A percentile compares a stretch with the other conserved stretches of the same genome.
These are phyloP conservation scores for Claviceps spartinae DNA, from an alignment of 2,329 filamentous ascomycete genomes.

Conservation along the genomic window DNA sequence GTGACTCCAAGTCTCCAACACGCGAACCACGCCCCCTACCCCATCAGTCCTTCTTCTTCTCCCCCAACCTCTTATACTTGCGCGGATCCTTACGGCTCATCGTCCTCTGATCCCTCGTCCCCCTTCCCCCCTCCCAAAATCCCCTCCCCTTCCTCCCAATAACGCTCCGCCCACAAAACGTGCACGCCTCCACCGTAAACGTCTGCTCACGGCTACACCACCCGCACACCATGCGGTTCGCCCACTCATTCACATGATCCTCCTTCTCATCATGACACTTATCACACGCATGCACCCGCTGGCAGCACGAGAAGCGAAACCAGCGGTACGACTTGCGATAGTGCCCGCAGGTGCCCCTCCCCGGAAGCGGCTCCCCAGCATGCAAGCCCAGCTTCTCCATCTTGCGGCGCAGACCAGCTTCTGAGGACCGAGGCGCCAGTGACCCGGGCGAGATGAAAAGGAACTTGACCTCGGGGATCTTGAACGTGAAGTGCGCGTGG, in stretches of 20 bases:
- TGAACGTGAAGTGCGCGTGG: slow-evolving; percentile 67
- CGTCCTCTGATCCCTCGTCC: slow-evolving; percentile 54
- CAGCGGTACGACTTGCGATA: slow-evolving; percentile 47
- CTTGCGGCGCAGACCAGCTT: slow-evolving; percentile 28
- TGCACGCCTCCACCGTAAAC: slow-evolving; percentile 63
- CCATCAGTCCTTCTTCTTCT: neutral
- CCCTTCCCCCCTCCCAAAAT: slow-evolving; percentile 81
- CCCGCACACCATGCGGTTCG: slow-evolving; percentile 71
- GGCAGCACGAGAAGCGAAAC: slow-evolving; percentile 53
- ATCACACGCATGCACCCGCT: slow-evolving; percentile 46
- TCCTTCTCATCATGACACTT: slow-evolving; percentile 61
- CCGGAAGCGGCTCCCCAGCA: slow-evolving; percentile 41
- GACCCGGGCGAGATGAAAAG: slow-evolving; percentile 49
- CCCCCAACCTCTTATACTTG: slow-evolving; percentile 51
- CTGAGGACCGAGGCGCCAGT: slow-evolving; percentile 22
- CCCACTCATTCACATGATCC: slow-evolving; percentile 67
- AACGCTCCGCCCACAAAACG: slow-evolving; percentile 56
- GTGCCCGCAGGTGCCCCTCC: slow-evolving; percentile 40
- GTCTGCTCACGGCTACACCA: slow-evolving; percentile 71
- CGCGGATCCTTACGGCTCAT: slow-evolving; percentile 69
- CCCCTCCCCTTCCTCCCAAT: slow-evolving; percentile 52
- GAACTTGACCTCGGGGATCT: slow-evolving; percentile 66
- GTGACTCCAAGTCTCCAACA: too few species aligned
- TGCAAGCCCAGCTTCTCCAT: slow-evolving; percentile 43
- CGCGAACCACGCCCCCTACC: too few species aligned